These are phyloP conservation scores for Mikania micrantha DNA, from an alignment of 129 eudicot species.

Conservation along the genomic window DNA sequence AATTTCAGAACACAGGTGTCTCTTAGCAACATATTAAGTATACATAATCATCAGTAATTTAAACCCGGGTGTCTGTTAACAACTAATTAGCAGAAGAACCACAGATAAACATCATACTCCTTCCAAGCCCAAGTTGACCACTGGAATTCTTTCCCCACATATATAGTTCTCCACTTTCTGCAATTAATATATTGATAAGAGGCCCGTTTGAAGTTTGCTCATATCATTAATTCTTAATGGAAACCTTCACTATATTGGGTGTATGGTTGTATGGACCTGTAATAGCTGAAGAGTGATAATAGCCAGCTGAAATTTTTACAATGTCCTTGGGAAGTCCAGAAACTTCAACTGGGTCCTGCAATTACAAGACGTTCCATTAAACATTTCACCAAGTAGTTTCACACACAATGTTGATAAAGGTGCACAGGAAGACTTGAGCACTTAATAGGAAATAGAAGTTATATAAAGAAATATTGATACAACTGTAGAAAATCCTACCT, in stretches of 20 bases:
- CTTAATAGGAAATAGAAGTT: too few relatives aligned
- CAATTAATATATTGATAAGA: constrained; percentile 13
- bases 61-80: neutral
- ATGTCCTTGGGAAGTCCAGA: constrained; percentile 58
- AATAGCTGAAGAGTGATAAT: constrained; percentile 85
- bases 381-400: neutral
- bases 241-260: neutral
- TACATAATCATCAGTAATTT: too few relatives aligned
- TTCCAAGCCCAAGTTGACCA: constrained; percentile 97
- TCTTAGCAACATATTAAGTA: too few relatives aligned
- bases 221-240: neutral
- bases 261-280: constrained; percentile 46
- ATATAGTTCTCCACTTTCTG: constrained; percentile 91
- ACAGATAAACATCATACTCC: constrained; percentile 43
- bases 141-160: constrained; percentile 91
- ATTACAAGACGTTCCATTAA: constrained; percentile 12
- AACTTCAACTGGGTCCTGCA: constrained; percentile 72
- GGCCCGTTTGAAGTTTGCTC: neutral
- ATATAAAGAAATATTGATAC: neutral
- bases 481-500: neutral
- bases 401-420: neutral
- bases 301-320: constrained; percentile 69
- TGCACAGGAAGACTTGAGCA: neutral
- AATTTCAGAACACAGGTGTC: neutral
- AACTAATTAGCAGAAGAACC: constrained; percentile 7